Percentiles rank a stretch among this genome's conserved stretches.
phyloP scores from a whole-genome alignment of 2,329 filamentous ascomycete genomes.

The Sclerotinia glacialis region DNA sequence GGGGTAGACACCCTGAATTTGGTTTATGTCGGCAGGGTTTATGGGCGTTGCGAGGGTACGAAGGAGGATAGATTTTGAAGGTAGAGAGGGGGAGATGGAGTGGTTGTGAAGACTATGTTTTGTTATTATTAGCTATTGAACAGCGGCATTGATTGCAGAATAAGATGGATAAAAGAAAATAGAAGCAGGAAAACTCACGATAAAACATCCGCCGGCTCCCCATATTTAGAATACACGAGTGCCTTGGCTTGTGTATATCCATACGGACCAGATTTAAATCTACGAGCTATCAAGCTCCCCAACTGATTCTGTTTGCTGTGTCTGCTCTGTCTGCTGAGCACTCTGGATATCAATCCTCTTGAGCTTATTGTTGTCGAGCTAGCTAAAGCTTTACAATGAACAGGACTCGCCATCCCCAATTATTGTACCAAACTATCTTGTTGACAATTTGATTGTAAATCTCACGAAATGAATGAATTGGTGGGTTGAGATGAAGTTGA shows the following conservation, averaged over 20 bases:
- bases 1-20: slow-evolving; percentile 94
- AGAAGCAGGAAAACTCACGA: slow-evolving; percentile 45
- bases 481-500: too few species aligned
- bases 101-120: slow-evolving; percentile 63
- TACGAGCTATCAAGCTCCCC: slow-evolving; percentile 32
- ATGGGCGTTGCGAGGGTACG: slow-evolving; percentile 88
- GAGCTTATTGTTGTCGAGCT: neutral
- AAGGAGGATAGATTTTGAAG: slow-evolving; percentile 66
- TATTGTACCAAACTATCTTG: neutral
- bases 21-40: slow-evolving; percentile 97
- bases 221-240: slow-evolving; percentile 71
- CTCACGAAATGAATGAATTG: neutral
- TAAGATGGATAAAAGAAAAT: neutral
- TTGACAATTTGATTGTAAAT: neutral
- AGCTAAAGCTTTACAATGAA: neutral
- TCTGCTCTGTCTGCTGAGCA: neutral
- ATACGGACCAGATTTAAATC: slow-evolving; percentile 57
- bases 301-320: neutral
- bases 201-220: slow-evolving; percentile 70
- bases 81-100: slow-evolving; percentile 73
- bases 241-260: slow-evolving; percentile 83
- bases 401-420: slow-evolving; percentile 1
- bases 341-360: neutral
- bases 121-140: slow-evolving; percentile 21
- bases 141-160: too few species aligned